Conservation (phyloP, 1,139 yeast species). For the Protomyces gravidus region DNA sequence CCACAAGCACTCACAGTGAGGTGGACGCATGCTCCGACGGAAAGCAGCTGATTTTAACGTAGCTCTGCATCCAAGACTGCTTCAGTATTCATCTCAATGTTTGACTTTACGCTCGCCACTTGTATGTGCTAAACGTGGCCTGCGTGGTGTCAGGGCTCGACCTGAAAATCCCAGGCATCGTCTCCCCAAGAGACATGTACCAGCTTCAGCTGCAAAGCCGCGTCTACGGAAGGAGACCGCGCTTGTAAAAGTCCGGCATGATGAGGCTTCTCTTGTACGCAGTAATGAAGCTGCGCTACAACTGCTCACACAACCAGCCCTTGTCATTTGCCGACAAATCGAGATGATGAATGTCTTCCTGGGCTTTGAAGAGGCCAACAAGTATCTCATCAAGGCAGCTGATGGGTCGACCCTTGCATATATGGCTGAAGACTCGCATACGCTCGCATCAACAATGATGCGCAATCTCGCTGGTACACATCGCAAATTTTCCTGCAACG, state of each 20-base stretch:
- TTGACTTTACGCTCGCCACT: not conserved
- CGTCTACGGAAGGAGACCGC: not conserved
- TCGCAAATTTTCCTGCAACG: conserved; percentile 53
- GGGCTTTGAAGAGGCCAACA: conserved; percentile 89
- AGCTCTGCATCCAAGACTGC: too few species aligned
- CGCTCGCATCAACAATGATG: conserved; percentile 51
- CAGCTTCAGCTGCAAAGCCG: not conserved
- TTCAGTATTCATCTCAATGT: too few species aligned
- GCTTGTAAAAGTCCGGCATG: not conserved
- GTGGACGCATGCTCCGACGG: too few species aligned
- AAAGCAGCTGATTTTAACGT: too few species aligned
- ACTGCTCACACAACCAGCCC: conserved; percentile 52
- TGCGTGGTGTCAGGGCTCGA: not conserved
- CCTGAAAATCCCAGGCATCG: not conserved
- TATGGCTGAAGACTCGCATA: conserved; percentile 52
- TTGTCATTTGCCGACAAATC: conserved; percentile 79
- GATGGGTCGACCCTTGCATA: conserved; percentile 72
- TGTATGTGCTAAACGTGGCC: not conserved
- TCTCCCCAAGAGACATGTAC: not conserved
- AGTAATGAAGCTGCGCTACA: conserved; percentile 1
- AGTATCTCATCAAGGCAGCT: conserved; percentile 64
- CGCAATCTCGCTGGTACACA: conserved; percentile 70
- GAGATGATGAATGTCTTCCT: conserved; percentile 81
- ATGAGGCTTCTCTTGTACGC: not conserved
- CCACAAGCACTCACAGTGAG: too few species aligned